Evolutionary conservation across 306 rosid species (phyloP).

Genomic region (Cucurbita moschata): DNA sequence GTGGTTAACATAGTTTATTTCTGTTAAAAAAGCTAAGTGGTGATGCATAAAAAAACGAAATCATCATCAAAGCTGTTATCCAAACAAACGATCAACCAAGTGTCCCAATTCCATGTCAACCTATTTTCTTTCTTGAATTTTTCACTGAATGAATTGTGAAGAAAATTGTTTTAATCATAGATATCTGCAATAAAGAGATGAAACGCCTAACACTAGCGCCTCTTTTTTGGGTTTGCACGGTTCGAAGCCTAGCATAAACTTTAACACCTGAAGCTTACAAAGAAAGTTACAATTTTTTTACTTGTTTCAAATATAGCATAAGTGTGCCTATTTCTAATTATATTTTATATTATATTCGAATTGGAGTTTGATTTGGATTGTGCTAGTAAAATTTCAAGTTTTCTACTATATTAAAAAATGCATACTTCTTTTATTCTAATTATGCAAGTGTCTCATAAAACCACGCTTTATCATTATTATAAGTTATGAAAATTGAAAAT

Average conservation of each 20-base stretch:
- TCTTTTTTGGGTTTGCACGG: not conserved
- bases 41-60: not conserved
- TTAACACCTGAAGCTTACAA: not conserved
- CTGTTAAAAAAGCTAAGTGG: not conserved
- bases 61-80: not conserved
- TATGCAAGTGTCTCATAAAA: not conserved
- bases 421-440: not conserved
- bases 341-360: too few species aligned
- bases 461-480: not conserved
- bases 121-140: not conserved
- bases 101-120: not conserved
- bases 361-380: not conserved
- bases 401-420: not conserved
- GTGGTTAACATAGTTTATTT: not conserved
- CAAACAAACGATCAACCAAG: not conserved
- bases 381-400: not conserved
- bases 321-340: not conserved
- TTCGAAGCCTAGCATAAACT: not conserved
- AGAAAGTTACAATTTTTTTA: not conserved
- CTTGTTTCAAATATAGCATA: not conserved
- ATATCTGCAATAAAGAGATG: too few species aligned
- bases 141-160: not conserved
- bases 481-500: not conserved
- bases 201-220: too few species aligned
- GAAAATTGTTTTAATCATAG: too few species aligned